phyloP scores from a whole-genome alignment of 768 basidiomycete species.

The Collybiopsis luxurians region DNA sequence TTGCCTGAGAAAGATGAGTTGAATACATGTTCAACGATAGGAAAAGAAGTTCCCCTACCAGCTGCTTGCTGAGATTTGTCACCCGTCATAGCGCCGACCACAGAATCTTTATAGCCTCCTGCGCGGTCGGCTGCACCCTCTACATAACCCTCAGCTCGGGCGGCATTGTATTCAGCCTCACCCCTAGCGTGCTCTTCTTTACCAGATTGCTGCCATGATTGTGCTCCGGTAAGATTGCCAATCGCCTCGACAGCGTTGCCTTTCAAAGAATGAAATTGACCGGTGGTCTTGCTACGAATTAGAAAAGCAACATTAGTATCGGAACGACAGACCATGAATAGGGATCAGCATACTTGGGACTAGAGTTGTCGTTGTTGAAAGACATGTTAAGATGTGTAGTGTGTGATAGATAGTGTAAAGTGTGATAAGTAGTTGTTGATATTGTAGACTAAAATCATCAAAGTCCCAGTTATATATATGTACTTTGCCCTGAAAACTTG shows the following conservation, averaged over 20 bases:
- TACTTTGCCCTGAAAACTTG: too few species aligned
- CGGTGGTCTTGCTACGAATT: background rate
- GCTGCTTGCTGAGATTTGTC: conserved; percentile 49
- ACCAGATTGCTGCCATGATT: conserved; percentile 28
- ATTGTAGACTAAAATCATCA: too few species aligned
- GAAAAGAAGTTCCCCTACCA: conserved; percentile 27
- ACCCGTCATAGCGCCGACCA: conserved; percentile 55
- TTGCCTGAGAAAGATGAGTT: conserved; percentile 9
- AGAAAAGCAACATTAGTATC: background rate
- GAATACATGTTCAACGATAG: background rate
- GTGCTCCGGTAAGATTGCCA: conserved; percentile 31
- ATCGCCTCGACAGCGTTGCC: conserved; percentile 10
- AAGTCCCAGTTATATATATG: too few species aligned
- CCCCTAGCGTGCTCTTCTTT: conserved; percentile 34
- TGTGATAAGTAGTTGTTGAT: too few species aligned
- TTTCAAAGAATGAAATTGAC: conserved; percentile 1
- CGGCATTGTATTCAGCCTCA: conserved; percentile 30
- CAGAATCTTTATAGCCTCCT: conserved; percentile 49
- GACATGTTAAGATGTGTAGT: too few species aligned
- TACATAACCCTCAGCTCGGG: conserved; percentile 31
- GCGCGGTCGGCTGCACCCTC: conserved; percentile 32
- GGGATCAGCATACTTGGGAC: background rate
- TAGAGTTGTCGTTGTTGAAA: background rate
- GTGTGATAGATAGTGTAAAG: too few species aligned
- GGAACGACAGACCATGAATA: background rate